These are phyloP conservation scores for Syzygium oleosum DNA, from an alignment of 345 rosid species.

Conservation along the genomic window DNA sequence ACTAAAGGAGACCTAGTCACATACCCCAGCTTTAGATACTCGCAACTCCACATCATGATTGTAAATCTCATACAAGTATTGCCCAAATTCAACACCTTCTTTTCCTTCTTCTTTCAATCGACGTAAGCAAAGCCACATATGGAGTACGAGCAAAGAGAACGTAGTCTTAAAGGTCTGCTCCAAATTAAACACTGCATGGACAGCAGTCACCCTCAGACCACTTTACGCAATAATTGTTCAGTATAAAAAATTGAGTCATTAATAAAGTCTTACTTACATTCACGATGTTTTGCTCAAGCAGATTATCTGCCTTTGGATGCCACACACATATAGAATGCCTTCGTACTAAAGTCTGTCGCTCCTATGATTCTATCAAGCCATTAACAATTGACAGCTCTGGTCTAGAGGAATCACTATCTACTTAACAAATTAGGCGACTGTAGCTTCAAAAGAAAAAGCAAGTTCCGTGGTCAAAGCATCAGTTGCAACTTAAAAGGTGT, in stretches of 20 bases:
- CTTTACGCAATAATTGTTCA: neutral
- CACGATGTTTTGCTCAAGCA: neutral
- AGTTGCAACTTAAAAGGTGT: neutral
- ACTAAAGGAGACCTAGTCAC: neutral
- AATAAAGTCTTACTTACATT: neutral
- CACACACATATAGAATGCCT: neutral
- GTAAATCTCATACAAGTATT: slow-evolving; percentile 79
- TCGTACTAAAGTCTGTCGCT: neutral
- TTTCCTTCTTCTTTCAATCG: slow-evolving; percentile 84
- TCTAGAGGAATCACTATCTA: neutral
- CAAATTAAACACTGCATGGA: slow-evolving; percentile 71
- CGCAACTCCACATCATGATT: slow-evolving; percentile 90
- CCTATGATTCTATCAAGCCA: neutral
- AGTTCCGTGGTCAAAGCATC: neutral
- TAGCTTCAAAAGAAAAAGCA: neutral
- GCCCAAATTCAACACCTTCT: slow-evolving; percentile 92
- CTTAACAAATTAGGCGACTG: neutral
- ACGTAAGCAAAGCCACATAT: slow-evolving; percentile 84
- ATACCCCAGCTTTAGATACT: slow-evolving; percentile 95
- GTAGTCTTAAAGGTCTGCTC: slow-evolving; percentile 88
- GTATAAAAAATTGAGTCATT: neutral
- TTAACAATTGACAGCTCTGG: neutral
- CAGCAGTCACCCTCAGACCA: neutral
- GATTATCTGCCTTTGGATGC: neutral
- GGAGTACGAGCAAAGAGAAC: slow-evolving; percentile 83